A percentile compares a stretch with the other conserved stretches of the same genome.
Conservation (phyloP, 192 early-diverging fungal genomes). For the Podila epicladia region DNA sequence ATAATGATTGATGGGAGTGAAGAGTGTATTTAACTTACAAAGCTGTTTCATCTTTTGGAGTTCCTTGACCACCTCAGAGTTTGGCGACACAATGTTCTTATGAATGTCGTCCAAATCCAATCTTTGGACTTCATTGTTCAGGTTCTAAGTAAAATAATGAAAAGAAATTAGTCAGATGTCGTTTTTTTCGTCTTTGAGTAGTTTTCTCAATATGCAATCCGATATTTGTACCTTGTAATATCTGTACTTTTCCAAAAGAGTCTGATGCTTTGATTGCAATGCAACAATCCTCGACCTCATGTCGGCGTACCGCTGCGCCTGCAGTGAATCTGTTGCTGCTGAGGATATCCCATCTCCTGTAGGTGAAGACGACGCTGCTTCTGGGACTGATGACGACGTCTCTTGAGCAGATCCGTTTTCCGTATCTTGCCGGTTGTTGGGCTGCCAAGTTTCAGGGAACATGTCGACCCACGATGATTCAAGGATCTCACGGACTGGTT, state of each 20-base stretch:
- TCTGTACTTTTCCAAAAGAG: constrained; percentile 25
- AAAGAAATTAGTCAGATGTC: neutral
- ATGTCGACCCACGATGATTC: constrained; percentile 38
- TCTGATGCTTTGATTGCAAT: constrained; percentile 20
- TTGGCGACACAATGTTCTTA: constrained; percentile 21
- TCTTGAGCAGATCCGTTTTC: neutral
- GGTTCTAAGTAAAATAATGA: constrained; percentile 5
- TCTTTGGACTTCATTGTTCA: constrained; percentile 17
- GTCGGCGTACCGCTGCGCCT: constrained; percentile 28
- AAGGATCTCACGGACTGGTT: constrained; percentile 20
- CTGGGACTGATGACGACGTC: neutral
- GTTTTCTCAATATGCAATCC: too few relatives aligned
- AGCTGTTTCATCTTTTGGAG: constrained; percentile 29
- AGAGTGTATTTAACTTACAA: constrained; percentile 13
- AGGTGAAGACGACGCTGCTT: neutral
- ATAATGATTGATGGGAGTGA: neutral
- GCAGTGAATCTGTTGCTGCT: neutral
- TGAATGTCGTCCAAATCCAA: constrained; percentile 33
- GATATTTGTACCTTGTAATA: constrained; percentile 40
- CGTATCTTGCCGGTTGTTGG: constrained; percentile 4
- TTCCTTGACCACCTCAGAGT: constrained; percentile 21
- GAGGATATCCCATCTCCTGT: neutral
- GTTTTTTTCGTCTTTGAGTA: too few relatives aligned
- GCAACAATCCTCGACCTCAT: constrained; percentile 28
- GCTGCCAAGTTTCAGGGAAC: constrained; percentile 44